A percentile compares a stretch with the other conserved stretches of the same genome.
Conservation (phyloP, 225 moss, liverwort and hornwort genomes). For the Pseudoscleropodium purum region DNA sequence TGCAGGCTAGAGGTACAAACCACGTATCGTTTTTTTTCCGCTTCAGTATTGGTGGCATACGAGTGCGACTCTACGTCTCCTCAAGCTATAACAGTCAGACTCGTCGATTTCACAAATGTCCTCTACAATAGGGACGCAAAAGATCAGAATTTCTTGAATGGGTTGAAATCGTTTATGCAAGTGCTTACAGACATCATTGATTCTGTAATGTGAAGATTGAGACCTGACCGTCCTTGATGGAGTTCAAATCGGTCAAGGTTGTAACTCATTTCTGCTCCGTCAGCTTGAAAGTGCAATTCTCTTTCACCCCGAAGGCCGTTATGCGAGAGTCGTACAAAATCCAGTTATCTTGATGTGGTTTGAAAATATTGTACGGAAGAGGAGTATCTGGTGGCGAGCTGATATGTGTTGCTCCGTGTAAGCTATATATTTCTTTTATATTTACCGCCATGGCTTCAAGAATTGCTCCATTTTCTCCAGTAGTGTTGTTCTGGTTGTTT, state of each 20-base stretch:
- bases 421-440: not conserved
- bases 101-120: conserved; percentile 41
- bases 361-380: not conserved
- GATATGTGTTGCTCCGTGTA: not conserved
- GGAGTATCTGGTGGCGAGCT: not conserved
- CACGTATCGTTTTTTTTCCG: conserved; percentile 53
- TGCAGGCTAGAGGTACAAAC: conserved; percentile 65
- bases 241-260: not conserved
- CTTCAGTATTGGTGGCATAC: conserved; percentile 54
- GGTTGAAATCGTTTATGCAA: conserved; percentile 26
- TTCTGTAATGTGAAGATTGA: not conserved
- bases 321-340: too few relatives aligned
- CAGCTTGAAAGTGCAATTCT: too few relatives aligned
- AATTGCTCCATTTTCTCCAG: not conserved
- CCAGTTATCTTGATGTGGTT: too few relatives aligned
- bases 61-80: conserved; percentile 29
- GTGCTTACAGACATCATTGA: conserved; percentile 16
- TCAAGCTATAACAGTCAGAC: conserved; percentile 16
- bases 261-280: not conserved
- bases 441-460: not conserved
- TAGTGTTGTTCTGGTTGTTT: not conserved
- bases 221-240: not conserved
- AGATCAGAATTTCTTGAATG: conserved; percentile 33
- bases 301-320: too few relatives aligned
- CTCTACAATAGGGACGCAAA: conserved; percentile 10